phyloP scores from a whole-genome alignment of 495 filamentous ascomycete genomes.

The Beverwykella pulmonaria region DNA sequence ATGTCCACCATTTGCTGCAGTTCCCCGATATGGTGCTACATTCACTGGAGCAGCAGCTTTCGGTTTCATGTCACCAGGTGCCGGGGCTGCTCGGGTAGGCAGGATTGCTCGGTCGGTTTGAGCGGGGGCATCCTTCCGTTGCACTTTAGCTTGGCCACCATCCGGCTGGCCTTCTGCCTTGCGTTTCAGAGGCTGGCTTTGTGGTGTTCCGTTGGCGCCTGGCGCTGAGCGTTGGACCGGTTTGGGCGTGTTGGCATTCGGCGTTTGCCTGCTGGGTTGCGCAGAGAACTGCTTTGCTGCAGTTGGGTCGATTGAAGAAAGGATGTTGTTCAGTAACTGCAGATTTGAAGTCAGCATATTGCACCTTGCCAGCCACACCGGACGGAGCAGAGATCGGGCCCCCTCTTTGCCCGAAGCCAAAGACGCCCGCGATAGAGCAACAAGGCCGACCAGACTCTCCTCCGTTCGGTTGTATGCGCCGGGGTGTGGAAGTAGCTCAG shows the following conservation, averaged over 20 bases:
- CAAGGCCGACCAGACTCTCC: not conserved
- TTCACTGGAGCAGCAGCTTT: slow-evolving; percentile 2
- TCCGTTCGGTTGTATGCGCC: not conserved
- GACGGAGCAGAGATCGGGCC: not conserved
- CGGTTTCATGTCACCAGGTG: slow-evolving; percentile 7
- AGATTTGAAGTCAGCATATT: not conserved
- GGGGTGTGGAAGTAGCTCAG: not conserved
- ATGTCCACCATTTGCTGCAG: slow-evolving; percentile 15
- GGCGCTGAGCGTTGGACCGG: slow-evolving; percentile 5
- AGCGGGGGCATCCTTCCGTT: slow-evolving; percentile 21
- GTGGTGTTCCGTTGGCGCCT: slow-evolving; percentile 4
- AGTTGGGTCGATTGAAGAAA: slow-evolving; percentile 24
- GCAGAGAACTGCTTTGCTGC: slow-evolving; percentile 6
- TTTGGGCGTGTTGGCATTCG: slow-evolving; percentile 4
- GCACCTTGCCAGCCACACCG: not conserved
- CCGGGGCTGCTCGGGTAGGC: slow-evolving; percentile 10
- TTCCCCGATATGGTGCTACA: slow-evolving; percentile 27
- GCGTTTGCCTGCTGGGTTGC: not conserved
- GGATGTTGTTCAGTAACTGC: slow-evolving; percentile 27
- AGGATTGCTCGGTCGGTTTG: slow-evolving; percentile 4
- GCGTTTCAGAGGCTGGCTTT: slow-evolving; percentile 20
- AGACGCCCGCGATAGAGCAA: not conserved
- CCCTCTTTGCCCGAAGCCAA: not conserved
- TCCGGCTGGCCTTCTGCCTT: slow-evolving; percentile 27
- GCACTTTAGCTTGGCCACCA: slow-evolving; percentile 17